Evolutionary conservation across 2,329 filamentous ascomycete species (phyloP), one percentile per base, ranked within the genome.

Genomic region (Botrytis fragariae): DNA sequence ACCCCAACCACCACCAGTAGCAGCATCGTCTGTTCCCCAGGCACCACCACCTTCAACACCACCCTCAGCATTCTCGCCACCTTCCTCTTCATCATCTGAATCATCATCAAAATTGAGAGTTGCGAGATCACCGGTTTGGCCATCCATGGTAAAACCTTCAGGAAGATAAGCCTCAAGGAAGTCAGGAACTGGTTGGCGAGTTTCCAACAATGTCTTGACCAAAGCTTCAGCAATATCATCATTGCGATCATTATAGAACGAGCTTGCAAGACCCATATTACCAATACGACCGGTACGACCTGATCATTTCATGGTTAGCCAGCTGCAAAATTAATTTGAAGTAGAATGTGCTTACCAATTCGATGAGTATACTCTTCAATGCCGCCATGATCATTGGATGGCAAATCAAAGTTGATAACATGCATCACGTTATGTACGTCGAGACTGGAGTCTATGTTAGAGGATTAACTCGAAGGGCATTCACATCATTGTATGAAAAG

Each of bases 221-320:
- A 99, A 85, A 2, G 92, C 89, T 16, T 88, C 86, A 0, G 88
- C 94, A 60, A 98, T 84, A 4, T 91, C 87, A 72, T 92, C 88
- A 78, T 98, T 93, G 0, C 87, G 85, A 1, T 95, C 91, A 39
- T 91, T 93, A 85, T 92, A 98, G 84, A 99, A 95, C 0, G 95
- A 97, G 0, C 93, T 95, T 0, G 96, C 95, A 8, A 94, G 84
- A 29, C 96, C 96, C 62, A 88, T 87, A 77, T 97, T 93, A 3
- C 96, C 96, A 80, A 98, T 98, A 71, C 96, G 93, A 72, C 93
- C 96, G 77, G 96, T 99, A 74, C 96, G 95, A 75, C 96, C 92
- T 94, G 74, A 69, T 1, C 16, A 39, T 14, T 68, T 6, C 57
- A 77, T 71, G 74, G 59, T 76, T 74, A 78, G 60, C 39, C 59